phyloP scores from a whole-genome alignment of 2,329 filamentous ascomycete genomes.

The Sporothrix protearum region DNA sequence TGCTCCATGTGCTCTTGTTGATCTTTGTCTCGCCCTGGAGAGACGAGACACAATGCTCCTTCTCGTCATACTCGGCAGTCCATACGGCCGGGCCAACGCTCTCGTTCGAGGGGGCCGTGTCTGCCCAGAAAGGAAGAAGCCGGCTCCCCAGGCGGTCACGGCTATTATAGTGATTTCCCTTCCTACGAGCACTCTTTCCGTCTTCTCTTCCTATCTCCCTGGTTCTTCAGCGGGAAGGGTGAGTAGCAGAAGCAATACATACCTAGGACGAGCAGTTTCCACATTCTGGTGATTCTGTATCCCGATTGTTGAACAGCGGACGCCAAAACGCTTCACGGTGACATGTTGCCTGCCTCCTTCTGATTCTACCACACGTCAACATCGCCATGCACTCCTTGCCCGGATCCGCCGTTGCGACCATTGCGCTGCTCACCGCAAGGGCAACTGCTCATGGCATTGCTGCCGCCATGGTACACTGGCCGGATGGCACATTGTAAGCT shows the following conservation, averaged over 20 bases:
- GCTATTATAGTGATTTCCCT: background rate
- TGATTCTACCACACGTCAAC: too few species aligned
- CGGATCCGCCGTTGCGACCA: slow-evolving; percentile 14
- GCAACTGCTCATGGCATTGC: slow-evolving; percentile 33
- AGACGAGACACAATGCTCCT: background rate
- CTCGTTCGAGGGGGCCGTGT: background rate
- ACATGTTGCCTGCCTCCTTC: too few species aligned
- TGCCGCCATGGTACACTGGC: slow-evolving; percentile 32
- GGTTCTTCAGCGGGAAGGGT: too few species aligned
- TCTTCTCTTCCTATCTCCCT: too few species aligned
- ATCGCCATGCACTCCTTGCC: slow-evolving; percentile 1
- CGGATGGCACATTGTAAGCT: slow-evolving; percentile 33
- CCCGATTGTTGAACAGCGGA: background rate
- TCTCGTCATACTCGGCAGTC: background rate
- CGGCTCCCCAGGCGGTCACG: background rate
- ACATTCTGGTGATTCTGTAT: background rate
- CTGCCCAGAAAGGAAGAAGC: background rate
- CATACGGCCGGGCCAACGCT: background rate
- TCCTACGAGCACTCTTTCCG: background rate
- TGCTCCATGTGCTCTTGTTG: background rate
- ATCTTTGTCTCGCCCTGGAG: background rate
- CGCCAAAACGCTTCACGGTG: background rate
- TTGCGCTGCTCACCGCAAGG: slow-evolving; percentile 26
- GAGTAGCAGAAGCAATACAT: background rate
- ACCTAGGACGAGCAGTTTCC: background rate